Base-by-base conservation (phyloP, 2,329 filamentous ascomycete species). In the Cercospora brassicicola region DNA sequence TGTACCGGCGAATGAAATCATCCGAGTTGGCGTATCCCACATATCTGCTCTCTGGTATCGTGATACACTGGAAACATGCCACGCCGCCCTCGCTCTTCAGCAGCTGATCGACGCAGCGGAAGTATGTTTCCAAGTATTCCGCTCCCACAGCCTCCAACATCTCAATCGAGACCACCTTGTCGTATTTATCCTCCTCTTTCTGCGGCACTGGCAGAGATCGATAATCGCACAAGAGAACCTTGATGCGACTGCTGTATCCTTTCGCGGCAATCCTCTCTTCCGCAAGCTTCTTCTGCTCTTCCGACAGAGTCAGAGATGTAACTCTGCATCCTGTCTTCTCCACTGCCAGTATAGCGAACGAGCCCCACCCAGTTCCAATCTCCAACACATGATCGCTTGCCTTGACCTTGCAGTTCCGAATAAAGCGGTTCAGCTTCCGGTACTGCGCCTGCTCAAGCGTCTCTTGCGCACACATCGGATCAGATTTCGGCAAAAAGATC, bases 1-100 rank as follows among this genome's bases (percentile, higher is more conserved):
- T 92, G 79, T 93, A 91, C 69, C 89, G 88, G 66, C 89, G 86
- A 75, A 93, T 92, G 78, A 93, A 93, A 75, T 92, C 90, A 77
- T 90, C 87, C 2, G 86, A 85, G 73, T 85, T 87, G 18, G 87
- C 84, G 75, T 92, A 92, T 7, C 84, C 85, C 70, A 88, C 86
- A 75, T 91, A 89, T 62, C 89, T 84, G 45, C 77, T 72, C 75
- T 92, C 89, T 0, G 90, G 90, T 86, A 92, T 92, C 1, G 90
- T 92, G 75, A 92, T 92, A 78, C 90, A 91, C 77, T 92, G 90
- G 78, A 93, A 91, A 59, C 90, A 86, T 6, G 87, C 89, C 53
- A 91, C 85, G 0, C 89, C 88, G 2, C 87, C 88, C 15, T 89
- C 83, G 59, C 83, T 84, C 78, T 92, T 91, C 53, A 93, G 78